A percentile compares a stretch with the other conserved stretches of the same genome.
Evolutionary conservation across 306 rosid genomes (phyloP).

Genomic region (Quercus aquifolioides): DNA sequence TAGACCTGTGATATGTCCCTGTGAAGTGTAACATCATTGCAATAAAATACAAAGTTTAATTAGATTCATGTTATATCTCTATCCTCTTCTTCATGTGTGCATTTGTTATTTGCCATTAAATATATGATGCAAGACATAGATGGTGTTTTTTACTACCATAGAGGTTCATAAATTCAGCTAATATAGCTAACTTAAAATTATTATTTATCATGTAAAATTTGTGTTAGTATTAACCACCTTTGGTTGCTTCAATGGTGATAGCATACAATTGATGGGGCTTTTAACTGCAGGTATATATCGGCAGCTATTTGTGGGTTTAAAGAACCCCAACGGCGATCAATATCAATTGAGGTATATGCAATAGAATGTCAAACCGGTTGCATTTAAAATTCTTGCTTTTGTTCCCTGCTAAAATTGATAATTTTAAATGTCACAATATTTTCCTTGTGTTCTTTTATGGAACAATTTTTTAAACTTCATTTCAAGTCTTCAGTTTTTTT

Average conservation of each 20-base stretch:
- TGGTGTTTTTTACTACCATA: background rate
- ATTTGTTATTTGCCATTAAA: background rate
- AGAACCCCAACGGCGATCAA: conserved; percentile 38
- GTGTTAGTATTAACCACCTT: background rate
- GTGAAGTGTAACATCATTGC: background rate
- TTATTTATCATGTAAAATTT: background rate
- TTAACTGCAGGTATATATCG: conserved; percentile 31
- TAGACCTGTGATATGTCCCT: background rate
- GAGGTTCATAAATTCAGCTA: background rate
- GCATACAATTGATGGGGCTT: background rate
- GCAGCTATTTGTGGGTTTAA: conserved; percentile 33
- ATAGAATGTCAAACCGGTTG: background rate
- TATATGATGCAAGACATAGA: background rate
- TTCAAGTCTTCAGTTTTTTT: background rate
- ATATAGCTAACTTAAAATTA: background rate
- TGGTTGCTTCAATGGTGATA: background rate
- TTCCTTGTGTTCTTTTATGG: background rate
- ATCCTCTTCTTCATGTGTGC: background rate
- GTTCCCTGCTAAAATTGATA: background rate
- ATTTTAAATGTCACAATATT: background rate
- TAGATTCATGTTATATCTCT: background rate
- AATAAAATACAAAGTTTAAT: background rate
- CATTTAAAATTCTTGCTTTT: background rate
- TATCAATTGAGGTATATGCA: conserved; percentile 37
- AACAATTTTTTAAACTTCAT: background rate